phyloP scores from a whole-genome alignment of 2,329 filamentous ascomycete species.

The Diaporthe destruens region DNA sequence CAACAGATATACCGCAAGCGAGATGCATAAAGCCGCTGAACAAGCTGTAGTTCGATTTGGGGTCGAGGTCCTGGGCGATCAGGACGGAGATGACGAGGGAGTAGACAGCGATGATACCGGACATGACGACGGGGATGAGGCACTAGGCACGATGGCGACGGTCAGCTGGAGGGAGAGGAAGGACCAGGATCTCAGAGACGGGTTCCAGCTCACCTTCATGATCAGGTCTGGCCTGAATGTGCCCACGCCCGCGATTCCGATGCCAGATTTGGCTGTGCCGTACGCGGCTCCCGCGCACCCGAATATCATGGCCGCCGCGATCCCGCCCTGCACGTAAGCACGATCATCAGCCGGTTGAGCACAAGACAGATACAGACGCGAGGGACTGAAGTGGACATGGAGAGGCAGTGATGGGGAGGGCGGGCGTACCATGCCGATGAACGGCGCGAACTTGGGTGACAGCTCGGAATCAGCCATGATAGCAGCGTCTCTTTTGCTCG shows the following conservation, averaged over 20 bases:
- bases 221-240: slow-evolving; percentile 88
- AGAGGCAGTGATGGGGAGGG: background rate
- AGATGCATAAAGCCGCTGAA: slow-evolving; percentile 97
- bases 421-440: slow-evolving; percentile 84
- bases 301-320: slow-evolving; percentile 86
- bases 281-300: slow-evolving; percentile 86
- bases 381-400: background rate
- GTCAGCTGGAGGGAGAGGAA: slow-evolving; percentile 6
- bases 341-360: slow-evolving; percentile 41
- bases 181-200: background rate
- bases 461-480: slow-evolving; percentile 70
- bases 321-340: slow-evolving; percentile 71
- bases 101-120: slow-evolving; percentile 98
- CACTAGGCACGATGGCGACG: slow-evolving; percentile 63
- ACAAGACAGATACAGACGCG: background rate
- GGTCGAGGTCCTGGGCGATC: slow-evolving; percentile 89
- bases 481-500: slow-evolving; percentile 6
- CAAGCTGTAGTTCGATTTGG: slow-evolving; percentile 79
- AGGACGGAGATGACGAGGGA: slow-evolving; percentile 96
- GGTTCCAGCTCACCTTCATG: slow-evolving; percentile 78
- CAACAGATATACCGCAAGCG: slow-evolving; percentile 89
- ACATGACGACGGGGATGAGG: slow-evolving; percentile 94
- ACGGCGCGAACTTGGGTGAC: slow-evolving; percentile 86
- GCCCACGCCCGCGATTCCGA: slow-evolving; percentile 87
- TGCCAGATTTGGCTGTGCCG: slow-evolving; percentile 89